Evolutionary conservation across 192 early-diverging fungal species (phyloP), one percentile per base, ranked within the genome.

Genomic region (Gaertneriomyces semiglobifer): DNA sequence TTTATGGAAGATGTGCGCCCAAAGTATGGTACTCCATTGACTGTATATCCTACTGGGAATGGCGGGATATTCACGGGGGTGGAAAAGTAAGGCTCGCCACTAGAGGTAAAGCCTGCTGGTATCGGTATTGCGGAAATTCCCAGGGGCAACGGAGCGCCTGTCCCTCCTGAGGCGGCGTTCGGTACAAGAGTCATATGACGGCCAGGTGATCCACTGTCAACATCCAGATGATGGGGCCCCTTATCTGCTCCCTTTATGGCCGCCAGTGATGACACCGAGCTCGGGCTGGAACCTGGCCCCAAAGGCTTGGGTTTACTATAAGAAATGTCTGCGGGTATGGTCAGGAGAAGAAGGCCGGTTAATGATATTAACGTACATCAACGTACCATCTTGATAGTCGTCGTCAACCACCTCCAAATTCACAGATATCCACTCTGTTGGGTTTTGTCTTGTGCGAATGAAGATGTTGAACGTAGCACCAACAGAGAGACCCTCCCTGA

Each of bases 351-450:
- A 18, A 14, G 48, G 14, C 48, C n/a, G n/a, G n/a, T n/a, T n/a
- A n/a, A n/a, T n/a, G n/a, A n/a, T n/a, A n/a, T n/a, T 54, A 16
- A 50, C 12, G 48, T 0, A n/a, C 12, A n/a, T 50, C 48, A n/a
- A 50, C 56, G 44, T 64, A 73, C 83, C 75, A 57, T 86, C 81
- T 38, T 79, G 68, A 64, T 79, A 86, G 43, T 84, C 81, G 56
- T 86, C 81, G 55, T 86, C 81, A 14, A 82, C 60, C 6, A 86
- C 78, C 70, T 83, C 77, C 11, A 86, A 56, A 44, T 86, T 80
- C n/a, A 83, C 75, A 18, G 79, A 74, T 8, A 66, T 75, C 84
- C 84, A 86, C 51, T 75, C 72, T 6, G 38, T 39, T 25, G 71
- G 64, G 45, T 62, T 66, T 9, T 46, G 20, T 12, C 78, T 48